These are phyloP conservation scores for Pseudopithomyces chartarum DNA, from an alignment of 2,329 filamentous ascomycete genomes.

Conservation along the genomic window DNA sequence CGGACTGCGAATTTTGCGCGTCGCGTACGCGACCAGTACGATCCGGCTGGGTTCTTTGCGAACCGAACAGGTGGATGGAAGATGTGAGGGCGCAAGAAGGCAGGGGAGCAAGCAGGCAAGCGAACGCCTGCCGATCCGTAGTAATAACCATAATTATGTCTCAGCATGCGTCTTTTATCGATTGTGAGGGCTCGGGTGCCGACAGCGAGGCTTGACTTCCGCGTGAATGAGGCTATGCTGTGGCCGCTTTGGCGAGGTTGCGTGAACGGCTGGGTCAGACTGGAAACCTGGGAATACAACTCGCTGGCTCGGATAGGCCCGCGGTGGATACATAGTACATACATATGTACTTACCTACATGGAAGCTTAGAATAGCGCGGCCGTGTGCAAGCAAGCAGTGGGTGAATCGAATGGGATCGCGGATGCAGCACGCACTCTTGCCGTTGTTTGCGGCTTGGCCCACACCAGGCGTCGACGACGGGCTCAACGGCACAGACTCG, in stretches of 20 bases:
- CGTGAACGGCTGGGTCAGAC: slow-evolving; percentile 6
- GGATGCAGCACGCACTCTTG: slow-evolving; percentile 11
- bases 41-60: slow-evolving; percentile 49
- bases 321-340: not conserved
- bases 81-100: slow-evolving; percentile 21
- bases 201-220: slow-evolving; percentile 16
- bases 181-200: slow-evolving; percentile 19
- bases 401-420: slow-evolving; percentile 1
- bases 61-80: slow-evolving; percentile 49
- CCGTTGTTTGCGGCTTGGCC: slow-evolving; percentile 2
- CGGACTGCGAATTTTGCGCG: slow-evolving; percentile 38
- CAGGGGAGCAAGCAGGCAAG: slow-evolving; percentile 9
- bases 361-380: slow-evolving; percentile 24
- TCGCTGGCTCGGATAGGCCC: slow-evolving; percentile 11
- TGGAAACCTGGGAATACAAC: not conserved
- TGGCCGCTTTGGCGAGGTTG: slow-evolving; percentile 10
- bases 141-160: slow-evolving; percentile 9
- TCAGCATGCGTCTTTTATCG: slow-evolving; percentile 19
- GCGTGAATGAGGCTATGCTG: slow-evolving; percentile 19
- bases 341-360: too few relatives aligned
- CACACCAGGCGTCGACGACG: not conserved
- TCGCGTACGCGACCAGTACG: slow-evolving; percentile 42
- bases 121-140: slow-evolving; percentile 7
- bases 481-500: not conserved
- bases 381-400: slow-evolving; percentile 7